phyloP scores from a whole-genome alignment of 768 basidiomycete genomes.

The Phlegmacium glaucopus region DNA sequence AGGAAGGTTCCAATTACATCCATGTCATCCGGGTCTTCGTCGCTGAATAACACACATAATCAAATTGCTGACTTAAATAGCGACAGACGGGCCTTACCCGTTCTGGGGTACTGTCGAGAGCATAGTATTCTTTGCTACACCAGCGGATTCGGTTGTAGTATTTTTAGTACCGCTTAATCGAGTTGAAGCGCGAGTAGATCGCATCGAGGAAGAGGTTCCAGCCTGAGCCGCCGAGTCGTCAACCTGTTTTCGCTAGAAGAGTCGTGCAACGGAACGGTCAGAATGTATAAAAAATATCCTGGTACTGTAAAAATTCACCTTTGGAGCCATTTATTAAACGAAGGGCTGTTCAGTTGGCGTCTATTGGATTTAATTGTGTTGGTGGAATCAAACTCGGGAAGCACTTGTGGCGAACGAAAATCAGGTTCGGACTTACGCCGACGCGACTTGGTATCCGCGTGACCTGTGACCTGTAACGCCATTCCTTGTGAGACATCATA shows the following conservation, averaged over 20 bases:
- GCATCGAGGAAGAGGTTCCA: constrained; percentile 31
- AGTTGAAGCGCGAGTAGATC: constrained; percentile 24
- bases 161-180: constrained; percentile 13
- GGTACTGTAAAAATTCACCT: constrained; percentile 20
- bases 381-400: neutral
- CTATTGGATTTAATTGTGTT: neutral
- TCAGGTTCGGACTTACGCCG: constrained; percentile 9
- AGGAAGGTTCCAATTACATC: constrained; percentile 9
- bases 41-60: constrained; percentile 1
- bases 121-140: neutral
- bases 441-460: constrained; percentile 23
- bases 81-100: neutral
- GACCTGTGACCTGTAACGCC: constrained; percentile 17
- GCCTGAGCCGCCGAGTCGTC: constrained; percentile 30
- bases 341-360: no score
- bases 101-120: no score
- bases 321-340: constrained; percentile 31
- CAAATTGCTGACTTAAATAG: neutral
- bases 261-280: neutral
- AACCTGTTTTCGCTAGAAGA: constrained; percentile 58
- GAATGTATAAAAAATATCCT: neutral
- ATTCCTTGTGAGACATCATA: neutral
- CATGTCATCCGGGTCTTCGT: constrained; percentile 10
- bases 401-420: constrained; percentile 14
- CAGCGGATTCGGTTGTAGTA: constrained; percentile 4